A percentile compares a stretch with the other conserved stretches of the same genome.
Conservation (phyloP, 2,329 filamentous ascomycete genomes). For the Aspergillus novofumigatus region DNA sequence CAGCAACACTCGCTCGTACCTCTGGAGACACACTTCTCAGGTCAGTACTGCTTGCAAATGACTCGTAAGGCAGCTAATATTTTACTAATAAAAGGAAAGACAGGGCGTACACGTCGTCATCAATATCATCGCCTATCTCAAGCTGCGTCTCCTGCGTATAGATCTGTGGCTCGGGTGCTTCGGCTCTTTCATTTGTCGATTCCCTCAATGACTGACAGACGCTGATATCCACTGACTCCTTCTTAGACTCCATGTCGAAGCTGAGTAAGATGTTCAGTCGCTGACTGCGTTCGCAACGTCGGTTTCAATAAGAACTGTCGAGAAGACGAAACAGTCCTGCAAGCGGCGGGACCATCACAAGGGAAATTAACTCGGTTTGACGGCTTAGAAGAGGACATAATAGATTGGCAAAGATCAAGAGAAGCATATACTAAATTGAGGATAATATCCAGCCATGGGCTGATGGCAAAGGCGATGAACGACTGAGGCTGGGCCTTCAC, state of each 20-base stretch:
- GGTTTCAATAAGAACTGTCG: not conserved
- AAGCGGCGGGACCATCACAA: not conserved
- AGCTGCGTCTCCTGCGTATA: not conserved
- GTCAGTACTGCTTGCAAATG: not conserved
- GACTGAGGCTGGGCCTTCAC: not conserved
- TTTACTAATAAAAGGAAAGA: not conserved
- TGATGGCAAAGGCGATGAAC: not conserved
- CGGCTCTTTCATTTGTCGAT: not conserved
- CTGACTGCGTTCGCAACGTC: not conserved
- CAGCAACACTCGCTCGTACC: constrained; percentile 15
- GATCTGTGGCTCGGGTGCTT: not conserved
- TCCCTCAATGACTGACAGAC: not conserved
- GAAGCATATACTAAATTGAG: not conserved
- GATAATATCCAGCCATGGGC: not conserved
- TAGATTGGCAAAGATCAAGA: not conserved
- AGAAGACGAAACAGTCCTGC: not conserved
- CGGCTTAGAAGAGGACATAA: not conserved
- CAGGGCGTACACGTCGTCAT: not conserved
- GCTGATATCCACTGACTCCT: not conserved
- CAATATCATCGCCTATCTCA: not conserved
- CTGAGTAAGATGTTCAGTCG: not conserved
- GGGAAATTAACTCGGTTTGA: not conserved
- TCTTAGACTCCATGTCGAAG: not conserved
- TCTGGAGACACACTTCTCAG: constrained; percentile 1
- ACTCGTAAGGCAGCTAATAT: too few relatives aligned